Evolutionary conservation across 306 rosid genomes (phyloP).

Genomic region (Benincasa hispida): DNA sequence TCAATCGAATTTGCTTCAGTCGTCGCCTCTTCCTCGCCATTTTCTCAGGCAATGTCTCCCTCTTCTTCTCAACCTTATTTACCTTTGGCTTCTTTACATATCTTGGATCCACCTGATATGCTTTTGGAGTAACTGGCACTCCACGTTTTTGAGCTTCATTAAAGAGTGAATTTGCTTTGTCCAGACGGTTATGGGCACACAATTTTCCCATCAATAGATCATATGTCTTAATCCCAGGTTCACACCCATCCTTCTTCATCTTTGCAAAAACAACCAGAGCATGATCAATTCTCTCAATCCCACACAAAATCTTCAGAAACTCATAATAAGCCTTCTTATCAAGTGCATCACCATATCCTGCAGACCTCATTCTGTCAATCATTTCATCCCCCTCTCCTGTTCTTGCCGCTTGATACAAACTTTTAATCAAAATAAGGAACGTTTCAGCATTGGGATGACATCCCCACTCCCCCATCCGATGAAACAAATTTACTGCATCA

Average conservation of each 20-base stretch:
- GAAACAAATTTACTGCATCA: slow-evolving; percentile 44
- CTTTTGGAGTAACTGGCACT: slow-evolving; percentile 32
- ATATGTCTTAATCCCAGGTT: slow-evolving; percentile 56
- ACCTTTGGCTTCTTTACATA: slow-evolving; percentile 40
- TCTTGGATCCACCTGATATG: slow-evolving; percentile 42
- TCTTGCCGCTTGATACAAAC: slow-evolving; percentile 74
- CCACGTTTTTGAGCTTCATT: slow-evolving; percentile 40
- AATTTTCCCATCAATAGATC: slow-evolving; percentile 57
- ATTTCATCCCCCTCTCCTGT: slow-evolving; percentile 77
- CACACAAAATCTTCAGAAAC: slow-evolving; percentile 62
- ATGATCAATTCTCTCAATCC: slow-evolving; percentile 72
- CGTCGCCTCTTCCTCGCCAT: slow-evolving; percentile 89
- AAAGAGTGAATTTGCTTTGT: slow-evolving; percentile 50
- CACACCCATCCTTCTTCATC: slow-evolving; percentile 70
- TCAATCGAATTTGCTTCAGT: slow-evolving; percentile 62
- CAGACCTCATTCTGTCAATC: slow-evolving; percentile 70
- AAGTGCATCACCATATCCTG: slow-evolving; percentile 37
- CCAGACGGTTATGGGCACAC: slow-evolving; percentile 43
- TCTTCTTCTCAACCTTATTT: slow-evolving; percentile 46
- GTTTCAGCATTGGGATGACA: slow-evolving; percentile 30
- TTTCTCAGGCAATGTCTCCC: slow-evolving; percentile 80
- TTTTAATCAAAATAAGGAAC: slow-evolving; percentile 41
- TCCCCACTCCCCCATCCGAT: slow-evolving; percentile 57
- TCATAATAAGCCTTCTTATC: slow-evolving; percentile 49
- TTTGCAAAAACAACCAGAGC: slow-evolving; percentile 47